These are phyloP conservation scores for Kwoniella shandongensis DNA, from an alignment of 768 basidiomycete genomes.

Conservation along the genomic window DNA sequence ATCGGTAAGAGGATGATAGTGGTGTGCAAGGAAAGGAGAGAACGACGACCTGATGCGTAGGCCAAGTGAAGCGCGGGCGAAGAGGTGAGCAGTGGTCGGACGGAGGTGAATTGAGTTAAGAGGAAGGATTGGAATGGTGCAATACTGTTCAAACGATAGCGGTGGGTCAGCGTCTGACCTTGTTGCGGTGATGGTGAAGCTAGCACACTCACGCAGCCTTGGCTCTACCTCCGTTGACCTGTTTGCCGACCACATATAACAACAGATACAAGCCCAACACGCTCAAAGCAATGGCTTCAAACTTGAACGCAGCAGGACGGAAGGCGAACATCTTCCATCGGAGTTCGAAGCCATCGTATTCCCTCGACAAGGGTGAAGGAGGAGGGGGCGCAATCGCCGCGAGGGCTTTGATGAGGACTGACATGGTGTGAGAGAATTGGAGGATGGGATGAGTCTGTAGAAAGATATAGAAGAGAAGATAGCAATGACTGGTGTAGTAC, in stretches of 20 bases:
- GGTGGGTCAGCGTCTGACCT: neutral
- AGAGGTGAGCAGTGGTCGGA: slow-evolving; percentile 33
- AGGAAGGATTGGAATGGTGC: slow-evolving; percentile 63
- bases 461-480: neutral
- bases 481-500: no score
- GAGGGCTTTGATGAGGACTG: slow-evolving; percentile 32
- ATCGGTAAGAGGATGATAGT: slow-evolving; percentile 74
- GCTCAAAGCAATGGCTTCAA: slow-evolving; percentile 63
- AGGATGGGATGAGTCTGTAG: neutral
- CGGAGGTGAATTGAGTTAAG: slow-evolving; percentile 67
- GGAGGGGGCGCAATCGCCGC: slow-evolving; percentile 58
- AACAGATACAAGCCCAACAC: slow-evolving; percentile 62
- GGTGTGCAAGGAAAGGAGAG: slow-evolving; percentile 73
- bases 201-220: slow-evolving; percentile 69
- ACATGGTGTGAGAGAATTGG: slow-evolving; percentile 17
- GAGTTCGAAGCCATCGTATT: slow-evolving; percentile 73
- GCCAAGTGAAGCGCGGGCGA: slow-evolving; percentile 61
- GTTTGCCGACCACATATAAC: slow-evolving; percentile 64
- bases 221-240: slow-evolving; percentile 63
- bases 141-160: slow-evolving; percentile 58
- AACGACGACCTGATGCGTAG: slow-evolving; percentile 83
- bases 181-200: no score
- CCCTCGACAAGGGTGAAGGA: slow-evolving; percentile 60
- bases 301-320: slow-evolving; percentile 76
- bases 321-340: slow-evolving; percentile 75